Conservation (phyloP, 1,284 basidiomycete species). For the Trichosporon sp. region DNA sequence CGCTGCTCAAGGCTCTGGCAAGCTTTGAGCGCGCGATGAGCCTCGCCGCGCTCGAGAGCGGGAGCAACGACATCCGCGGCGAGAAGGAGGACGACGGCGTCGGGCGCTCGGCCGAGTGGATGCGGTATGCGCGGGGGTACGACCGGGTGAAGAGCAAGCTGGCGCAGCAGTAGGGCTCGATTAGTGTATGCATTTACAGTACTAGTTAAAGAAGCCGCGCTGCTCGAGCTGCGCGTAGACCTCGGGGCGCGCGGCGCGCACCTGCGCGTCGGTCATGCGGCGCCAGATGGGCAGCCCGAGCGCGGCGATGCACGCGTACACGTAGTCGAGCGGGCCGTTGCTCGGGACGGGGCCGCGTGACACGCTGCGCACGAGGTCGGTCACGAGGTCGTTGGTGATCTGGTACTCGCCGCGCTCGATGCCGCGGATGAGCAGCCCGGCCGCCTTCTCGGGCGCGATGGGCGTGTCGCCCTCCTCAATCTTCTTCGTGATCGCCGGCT, state of each 20-base stretch:
- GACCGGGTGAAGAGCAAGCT: slow-evolving; percentile 40
- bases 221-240: slow-evolving; percentile 27
- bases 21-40: slow-evolving; percentile 58
- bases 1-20: slow-evolving; percentile 57
- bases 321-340: slow-evolving; percentile 59
- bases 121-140: slow-evolving; percentile 41
- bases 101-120: slow-evolving; percentile 39
- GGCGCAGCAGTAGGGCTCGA: not conserved
- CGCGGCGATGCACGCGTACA: slow-evolving; percentile 50
- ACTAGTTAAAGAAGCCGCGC: slow-evolving; percentile 19
- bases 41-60: slow-evolving; percentile 47
- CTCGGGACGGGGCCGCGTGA: slow-evolving; percentile 65
- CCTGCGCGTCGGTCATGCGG: slow-evolving; percentile 33
- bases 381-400: slow-evolving; percentile 68
- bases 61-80: slow-evolving; percentile 58
- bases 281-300: slow-evolving; percentile 51
- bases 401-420: slow-evolving; percentile 68
- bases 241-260: slow-evolving; percentile 19
- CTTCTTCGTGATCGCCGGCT: slow-evolving; percentile 71
- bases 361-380: slow-evolving; percentile 63
- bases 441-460: slow-evolving; percentile 63
- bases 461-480: slow-evolving; percentile 76
- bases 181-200: not conserved
- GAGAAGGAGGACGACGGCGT: slow-evolving; percentile 29
- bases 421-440: slow-evolving; percentile 63